These are phyloP conservation scores for Citrullus colocynthis DNA, from an alignment of 306 rosid species.

Conservation along the genomic window DNA sequence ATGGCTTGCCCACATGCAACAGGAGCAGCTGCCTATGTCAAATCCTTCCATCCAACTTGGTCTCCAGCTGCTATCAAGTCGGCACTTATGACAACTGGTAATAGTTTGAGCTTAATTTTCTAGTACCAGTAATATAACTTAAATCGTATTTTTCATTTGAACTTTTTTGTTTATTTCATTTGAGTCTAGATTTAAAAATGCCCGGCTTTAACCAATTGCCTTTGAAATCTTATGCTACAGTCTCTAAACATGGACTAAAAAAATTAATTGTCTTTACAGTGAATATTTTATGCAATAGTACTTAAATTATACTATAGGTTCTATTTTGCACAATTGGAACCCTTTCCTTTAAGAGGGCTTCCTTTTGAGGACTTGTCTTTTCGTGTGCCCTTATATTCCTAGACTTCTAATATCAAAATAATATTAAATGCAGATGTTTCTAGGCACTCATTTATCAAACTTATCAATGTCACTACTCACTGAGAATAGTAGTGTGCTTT, in stretches of 20 bases:
- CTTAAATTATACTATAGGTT: too few relatives aligned
- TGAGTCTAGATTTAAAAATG: background rate
- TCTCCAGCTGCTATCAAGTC: conserved; percentile 32
- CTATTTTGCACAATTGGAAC: too few relatives aligned
- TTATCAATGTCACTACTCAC: background rate
- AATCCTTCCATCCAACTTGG: conserved; percentile 23
- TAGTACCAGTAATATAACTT: background rate
- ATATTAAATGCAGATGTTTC: background rate
- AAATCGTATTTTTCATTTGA: background rate
- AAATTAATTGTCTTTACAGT: background rate
- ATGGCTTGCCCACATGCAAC: conserved; percentile 31
- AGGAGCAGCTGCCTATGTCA: conserved; percentile 19
- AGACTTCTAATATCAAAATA: background rate
- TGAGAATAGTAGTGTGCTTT: background rate
- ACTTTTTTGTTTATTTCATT: background rate
- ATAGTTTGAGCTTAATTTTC: background rate
- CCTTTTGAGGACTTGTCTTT: too few relatives aligned
- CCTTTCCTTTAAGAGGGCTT: too few relatives aligned
- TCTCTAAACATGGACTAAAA: background rate
- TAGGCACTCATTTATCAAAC: background rate
- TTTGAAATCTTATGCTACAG: background rate
- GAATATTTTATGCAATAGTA: background rate
- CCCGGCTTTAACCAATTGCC: background rate
- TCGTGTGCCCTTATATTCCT: too few relatives aligned
- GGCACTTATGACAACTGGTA: conserved; percentile 23